Base-by-base conservation (phyloP, 805 yeast genomes). In the Yamadazyma scolyti region DNA sequence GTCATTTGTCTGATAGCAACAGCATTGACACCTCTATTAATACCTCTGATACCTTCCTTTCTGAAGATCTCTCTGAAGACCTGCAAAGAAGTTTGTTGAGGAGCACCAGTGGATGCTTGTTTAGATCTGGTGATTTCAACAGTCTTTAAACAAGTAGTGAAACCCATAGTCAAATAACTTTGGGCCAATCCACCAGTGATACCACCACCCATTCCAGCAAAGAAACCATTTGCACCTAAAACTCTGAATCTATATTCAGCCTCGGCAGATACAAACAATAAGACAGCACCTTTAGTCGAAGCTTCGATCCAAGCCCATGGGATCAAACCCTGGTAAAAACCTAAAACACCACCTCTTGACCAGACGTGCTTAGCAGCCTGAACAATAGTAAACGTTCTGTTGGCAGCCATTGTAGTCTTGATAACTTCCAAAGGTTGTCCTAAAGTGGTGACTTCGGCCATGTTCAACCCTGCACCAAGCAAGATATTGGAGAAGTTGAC, bases 301-400 rank as follows among this genome's bases (percentile, higher is more conserved):
- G 96, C 98, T 62, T 90, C 98, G 47, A 93, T 84, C 97, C 97
- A 89, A 5, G 97, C 98, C 98, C 98, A 93, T 27, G 98, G 98
- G 43, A 90, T 89, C 54, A 93, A 71, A 19, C 98, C 98, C 61
- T 93, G 98, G 64, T 89, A 93, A 65, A 89, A 93, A 0, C 97
- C 98, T 17, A 75, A 54, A 11, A 82, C 49, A 31, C 98, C 98
- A 44, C 98, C 98, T 51, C 98, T 78, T 10, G 93, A 73, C 93
- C 95, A 87, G 40, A 93, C 89, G 23, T 77, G 70, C 36, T 71
- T 71, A 31, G 80, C 71, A 16, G 96, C 85, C 45, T 78, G 78
- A 8, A 75, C 45, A 40, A 93, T 65, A 2, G 78, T 56, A 39
- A 90, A 68, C 18, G 71, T 65, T 55, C 98, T 74, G 67, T 93